Evolutionary conservation across 2,329 filamentous ascomycete species (phyloP), one percentile per base, ranked within the genome.

Genomic region (Didymella keratinophila): DNA sequence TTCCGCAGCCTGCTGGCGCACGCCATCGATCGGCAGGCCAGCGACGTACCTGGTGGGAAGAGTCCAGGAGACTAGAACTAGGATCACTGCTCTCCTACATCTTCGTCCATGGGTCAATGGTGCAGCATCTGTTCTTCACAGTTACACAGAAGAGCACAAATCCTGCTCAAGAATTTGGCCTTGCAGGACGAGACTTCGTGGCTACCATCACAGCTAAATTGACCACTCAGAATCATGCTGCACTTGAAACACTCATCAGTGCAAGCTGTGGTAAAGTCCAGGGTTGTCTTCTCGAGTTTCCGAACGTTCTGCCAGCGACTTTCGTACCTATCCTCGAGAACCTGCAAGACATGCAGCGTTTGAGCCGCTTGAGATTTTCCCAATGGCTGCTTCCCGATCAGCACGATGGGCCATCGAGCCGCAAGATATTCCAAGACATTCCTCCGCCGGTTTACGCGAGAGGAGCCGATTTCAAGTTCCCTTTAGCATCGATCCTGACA

Each of bases 81-180:
- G 73, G 71, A 1, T 57, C 66, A 18, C 60, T 76, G 1, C 62
- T 76, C 5, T 75, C 69, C 1, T 71, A 67, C 34, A 67, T 72
- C 25, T 66, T 50, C 44, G 34, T 62, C 0, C 39, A 68, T 2
- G 44, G 60, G 2, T 30, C n/a, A 4, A 7, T 34, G 8, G 62
- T 70, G 7, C 57, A 71, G 28, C 70, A 72, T 23, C 8, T 70
- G 2, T 76, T 75, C 54, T 62, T 74, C 10, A 69, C 57, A 4
- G 66, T 75, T 2, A 60, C 46, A 2, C 18, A 52, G 2, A 67
- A 61, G 46, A 43, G 20, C 2, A 63, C 58, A 1, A 60, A 67
- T 23, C 27, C 44, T 0, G 55, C 20, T 0, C 56, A 62, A 30
- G 54, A 65, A 8, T 39, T 51, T 16, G 61, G 54, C 4, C 45